phyloP scores from a whole-genome alignment of 192 early-diverging fungal species.

The Geosiphon pyriformis region DNA sequence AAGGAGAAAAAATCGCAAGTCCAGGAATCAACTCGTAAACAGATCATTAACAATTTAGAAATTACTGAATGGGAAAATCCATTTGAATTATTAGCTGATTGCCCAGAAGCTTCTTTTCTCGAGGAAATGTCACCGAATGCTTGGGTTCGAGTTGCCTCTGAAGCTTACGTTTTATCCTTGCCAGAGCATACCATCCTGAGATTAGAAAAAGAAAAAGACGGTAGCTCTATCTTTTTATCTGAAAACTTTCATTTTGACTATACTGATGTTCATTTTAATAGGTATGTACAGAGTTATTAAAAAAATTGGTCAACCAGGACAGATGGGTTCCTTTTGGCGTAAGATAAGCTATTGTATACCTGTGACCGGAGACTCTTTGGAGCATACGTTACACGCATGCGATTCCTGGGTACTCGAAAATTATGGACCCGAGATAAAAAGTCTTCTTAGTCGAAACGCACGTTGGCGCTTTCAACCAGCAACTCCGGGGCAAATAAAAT shows the following conservation, averaged over 20 bases:
- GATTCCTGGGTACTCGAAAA: conserved; percentile 71
- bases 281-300: conserved; percentile 22
- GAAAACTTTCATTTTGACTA: background rate
- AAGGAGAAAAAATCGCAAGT: background rate
- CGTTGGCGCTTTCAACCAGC: too few relatives aligned
- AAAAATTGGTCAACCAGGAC: background rate
- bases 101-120: conserved; percentile 27
- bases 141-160: conserved; percentile 42
- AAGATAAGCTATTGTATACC: conserved; percentile 25
- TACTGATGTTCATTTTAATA: conserved; percentile 21
- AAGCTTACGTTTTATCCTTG: conserved; percentile 32
- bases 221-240: conserved; percentile 7
- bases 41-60: conserved; percentile 15
- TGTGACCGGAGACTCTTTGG: conserved; percentile 44
- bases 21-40: conserved; percentile 14
- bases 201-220: conserved; percentile 28
- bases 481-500: too few relatives aligned
- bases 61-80: conserved; percentile 50
- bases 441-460: too few relatives aligned
- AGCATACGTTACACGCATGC: conserved; percentile 51
- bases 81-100: conserved; percentile 39
- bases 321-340: background rate
- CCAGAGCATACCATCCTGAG: conserved; percentile 25
- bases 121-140: conserved; percentile 27
- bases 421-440: too few relatives aligned